phyloP scores from a whole-genome alignment of 2,329 filamentous ascomycete species.

The Teratosphaeria viscida region DNA sequence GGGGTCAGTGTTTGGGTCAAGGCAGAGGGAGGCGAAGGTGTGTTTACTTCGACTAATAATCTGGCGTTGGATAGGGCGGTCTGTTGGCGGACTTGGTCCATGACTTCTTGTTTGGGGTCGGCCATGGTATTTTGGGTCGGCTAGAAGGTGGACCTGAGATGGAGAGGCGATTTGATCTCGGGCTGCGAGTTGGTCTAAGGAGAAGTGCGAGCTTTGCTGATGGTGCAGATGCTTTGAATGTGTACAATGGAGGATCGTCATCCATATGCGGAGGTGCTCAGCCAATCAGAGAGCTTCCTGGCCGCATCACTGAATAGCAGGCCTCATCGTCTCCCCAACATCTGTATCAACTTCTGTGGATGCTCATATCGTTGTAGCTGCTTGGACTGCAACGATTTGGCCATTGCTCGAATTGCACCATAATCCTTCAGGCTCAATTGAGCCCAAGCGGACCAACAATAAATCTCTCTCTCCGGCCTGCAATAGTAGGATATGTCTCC shows the following conservation, averaged over 20 bases:
- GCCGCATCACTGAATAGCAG: not conserved
- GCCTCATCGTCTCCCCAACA: not conserved
- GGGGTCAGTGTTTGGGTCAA: not conserved
- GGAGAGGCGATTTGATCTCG: not conserved
- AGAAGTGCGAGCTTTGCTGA: not conserved
- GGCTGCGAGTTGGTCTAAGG: not conserved
- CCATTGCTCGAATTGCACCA: no score
- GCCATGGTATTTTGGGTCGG: conserved; percentile 19
- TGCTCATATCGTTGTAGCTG: no score
- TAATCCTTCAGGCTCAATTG: no score
- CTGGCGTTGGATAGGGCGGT: conserved; percentile 42
- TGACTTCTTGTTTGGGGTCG: conserved; percentile 38
- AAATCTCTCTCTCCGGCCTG: no score
- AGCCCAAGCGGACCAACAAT: no score
- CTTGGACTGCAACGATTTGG: no score
- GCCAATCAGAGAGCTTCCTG: not conserved
- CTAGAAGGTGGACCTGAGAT: not conserved
- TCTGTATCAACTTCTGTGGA: no score
- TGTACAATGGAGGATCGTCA: not conserved
- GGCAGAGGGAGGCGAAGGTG: not conserved
- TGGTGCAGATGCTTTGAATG: not conserved
- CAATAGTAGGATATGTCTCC: no score
- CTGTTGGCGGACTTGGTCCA: conserved; percentile 44
- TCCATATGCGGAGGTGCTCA: not conserved
- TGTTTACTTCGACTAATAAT: conserved; percentile 38